Percentiles rank a stretch among this genome's conserved stretches.
Evolutionary conservation across 2,329 filamentous ascomycete species (phyloP).

Genomic region (Dactylellina parvicollis): DNA sequence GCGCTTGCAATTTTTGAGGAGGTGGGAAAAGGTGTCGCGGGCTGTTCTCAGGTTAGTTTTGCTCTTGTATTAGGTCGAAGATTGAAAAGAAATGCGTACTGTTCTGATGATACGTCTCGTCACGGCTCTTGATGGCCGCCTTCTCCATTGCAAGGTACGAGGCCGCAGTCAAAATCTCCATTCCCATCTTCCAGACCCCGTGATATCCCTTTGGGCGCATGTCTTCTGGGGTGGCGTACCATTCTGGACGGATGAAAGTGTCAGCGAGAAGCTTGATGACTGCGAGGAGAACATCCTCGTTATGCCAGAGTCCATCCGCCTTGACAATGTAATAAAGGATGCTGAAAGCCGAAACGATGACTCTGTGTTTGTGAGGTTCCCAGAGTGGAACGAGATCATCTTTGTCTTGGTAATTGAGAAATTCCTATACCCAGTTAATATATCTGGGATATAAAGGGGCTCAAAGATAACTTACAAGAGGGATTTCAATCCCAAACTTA

Average conservation of each 20-base stretch:
- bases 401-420: constrained; percentile 22
- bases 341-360: constrained; percentile 32
- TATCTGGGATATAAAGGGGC: not conserved
- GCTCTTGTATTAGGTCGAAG: not conserved
- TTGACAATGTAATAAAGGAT: constrained; percentile 22
- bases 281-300: constrained; percentile 16
- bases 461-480: constrained; percentile 14
- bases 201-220: constrained; percentile 26
- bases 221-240: constrained; percentile 12
- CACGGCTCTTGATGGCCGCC: constrained; percentile 16
- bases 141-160: not conserved
- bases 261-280: constrained; percentile 13
- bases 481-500: constrained; percentile 8
- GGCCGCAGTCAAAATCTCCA: constrained; percentile 20
- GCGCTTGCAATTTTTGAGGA: constrained; percentile 13
- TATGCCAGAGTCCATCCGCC: not conserved
- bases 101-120: not conserved
- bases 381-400: constrained; percentile 22
- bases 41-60: not conserved
- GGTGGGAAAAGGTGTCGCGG: constrained; percentile 9
- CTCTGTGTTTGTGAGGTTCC: constrained; percentile 21
- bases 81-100: constrained; percentile 14
- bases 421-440: not conserved
- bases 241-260: constrained; percentile 3
- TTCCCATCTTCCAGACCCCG: constrained; percentile 30